Evolutionary conservation across 2,329 filamentous ascomycete genomes (phyloP), one percentile per base, ranked within the genome.

Genomic region (Herpotrichia juniperi): DNA sequence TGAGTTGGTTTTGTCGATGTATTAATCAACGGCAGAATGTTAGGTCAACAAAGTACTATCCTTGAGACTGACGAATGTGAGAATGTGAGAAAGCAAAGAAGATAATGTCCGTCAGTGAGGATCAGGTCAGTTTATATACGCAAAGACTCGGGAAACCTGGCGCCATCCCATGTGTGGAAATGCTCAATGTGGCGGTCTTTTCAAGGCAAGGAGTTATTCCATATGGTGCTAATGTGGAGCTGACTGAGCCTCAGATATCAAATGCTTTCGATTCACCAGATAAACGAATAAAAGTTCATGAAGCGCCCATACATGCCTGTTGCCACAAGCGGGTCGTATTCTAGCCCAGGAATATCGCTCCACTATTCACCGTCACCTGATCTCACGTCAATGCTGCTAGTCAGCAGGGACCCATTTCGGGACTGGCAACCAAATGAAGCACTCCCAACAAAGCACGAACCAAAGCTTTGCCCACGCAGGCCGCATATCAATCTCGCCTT

Each of bases 231-330:
- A 47, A 40, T 28, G 34, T 49, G 22, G 42, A 60, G 61, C 59
- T 71, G 63, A 72, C 65, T 61, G 66, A 68, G 66, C 63, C 66
- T 62, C 63, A 66, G 57, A 57, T 54, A 58, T 58, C 59, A 53
- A 58, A 53, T 58, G 25, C 26, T 43, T 35, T 40, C 24, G 17
- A 40, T 51, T 48, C 21, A 42, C 43, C 31, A 14, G 19, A 14
- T 26, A 42, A 31, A 21, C 48, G 30, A 53, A 50, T 52, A 24
- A 26, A 14, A 47, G 12, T 17, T 42, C 26, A 54, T 37, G 28
- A 44, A 56, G 37, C 39, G 50, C 53, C 42, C 56, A 61, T 46
- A 50, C 53, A 48, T 44, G 52, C 16, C 17, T 30, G 30, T 26
- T 59, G 57, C 52, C 49, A 55, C 53, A 45, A n/a, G 57, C 46